Conservation (phyloP, 2,329 filamentous ascomycete species). For the Kalmusia sp. region DNA sequence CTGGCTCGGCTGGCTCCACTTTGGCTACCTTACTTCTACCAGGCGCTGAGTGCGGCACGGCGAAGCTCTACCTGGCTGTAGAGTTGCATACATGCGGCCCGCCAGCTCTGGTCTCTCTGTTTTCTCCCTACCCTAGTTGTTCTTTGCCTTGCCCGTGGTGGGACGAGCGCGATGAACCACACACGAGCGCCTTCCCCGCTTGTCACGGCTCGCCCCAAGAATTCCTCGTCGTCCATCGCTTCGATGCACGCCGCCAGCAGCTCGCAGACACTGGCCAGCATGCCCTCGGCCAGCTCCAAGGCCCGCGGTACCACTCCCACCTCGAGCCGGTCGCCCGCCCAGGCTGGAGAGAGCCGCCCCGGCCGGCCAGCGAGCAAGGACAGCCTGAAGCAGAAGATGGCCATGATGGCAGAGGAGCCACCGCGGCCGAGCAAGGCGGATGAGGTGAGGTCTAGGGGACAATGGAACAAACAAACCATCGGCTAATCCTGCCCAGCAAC, state of each 20-base stretch:
- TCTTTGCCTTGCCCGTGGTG: slow-evolving; percentile 18
- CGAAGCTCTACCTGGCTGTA: slow-evolving; percentile 14
- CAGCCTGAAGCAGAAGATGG: slow-evolving; percentile 48
- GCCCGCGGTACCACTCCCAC: slow-evolving; percentile 36
- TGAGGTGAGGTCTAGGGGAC: slow-evolving; percentile 31
- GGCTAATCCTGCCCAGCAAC: slow-evolving; percentile 44
- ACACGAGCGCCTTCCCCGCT: slow-evolving; percentile 41
- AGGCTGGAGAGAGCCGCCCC: slow-evolving; percentile 36
- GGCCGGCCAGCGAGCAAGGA: slow-evolving; percentile 45
- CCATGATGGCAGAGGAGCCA: slow-evolving; percentile 41
- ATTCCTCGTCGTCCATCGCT: slow-evolving; percentile 35
- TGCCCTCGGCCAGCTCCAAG: slow-evolving; percentile 34
- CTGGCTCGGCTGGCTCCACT: slow-evolving; percentile 1
- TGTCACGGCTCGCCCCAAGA: slow-evolving; percentile 35
- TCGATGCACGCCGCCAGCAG: slow-evolving; percentile 29
- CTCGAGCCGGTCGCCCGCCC: slow-evolving; percentile 34
- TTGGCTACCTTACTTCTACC: slow-evolving; percentile 4
- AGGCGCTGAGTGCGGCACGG: slow-evolving; percentile 18
- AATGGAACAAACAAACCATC: slow-evolving; percentile 14
- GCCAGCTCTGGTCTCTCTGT: slow-evolving; percentile 1
- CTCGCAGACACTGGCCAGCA: slow-evolving; percentile 28
- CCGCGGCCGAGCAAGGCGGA: slow-evolving; percentile 42
- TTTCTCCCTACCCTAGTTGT: slow-evolving; percentile 1
- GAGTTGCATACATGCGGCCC: slow-evolving; percentile 8
- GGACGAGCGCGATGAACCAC: slow-evolving; percentile 34